Percentiles rank a stretch among this genome's conserved stretches.
Conservation (phyloP, 768 basidiomycete genomes). For the Cyathus striatus region DNA sequence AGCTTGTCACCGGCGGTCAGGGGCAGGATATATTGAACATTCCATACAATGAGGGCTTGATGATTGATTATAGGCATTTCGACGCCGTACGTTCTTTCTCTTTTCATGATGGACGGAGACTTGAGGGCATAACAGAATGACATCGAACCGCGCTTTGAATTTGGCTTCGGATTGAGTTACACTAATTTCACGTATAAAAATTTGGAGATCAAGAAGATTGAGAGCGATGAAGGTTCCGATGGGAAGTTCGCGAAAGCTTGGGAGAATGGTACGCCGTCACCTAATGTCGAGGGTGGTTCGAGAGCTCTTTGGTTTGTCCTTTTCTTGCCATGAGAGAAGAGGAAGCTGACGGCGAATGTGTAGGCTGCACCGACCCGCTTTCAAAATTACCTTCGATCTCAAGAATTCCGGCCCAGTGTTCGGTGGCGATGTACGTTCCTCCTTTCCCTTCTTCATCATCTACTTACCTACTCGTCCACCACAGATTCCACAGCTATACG, state of each 20-base stretch:
- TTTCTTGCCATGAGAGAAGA: background rate
- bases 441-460: background rate
- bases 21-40: conserved; percentile 39
- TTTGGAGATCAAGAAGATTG: conserved; percentile 42
- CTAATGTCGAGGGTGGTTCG: conserved; percentile 52
- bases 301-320: conserved; percentile 50
- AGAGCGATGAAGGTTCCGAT: conserved; percentile 29
- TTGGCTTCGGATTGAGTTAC: conserved; percentile 89
- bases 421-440: conserved; percentile 57
- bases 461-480: conserved; percentile 1
- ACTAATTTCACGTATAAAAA: conserved; percentile 71
- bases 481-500: conserved; percentile 71
- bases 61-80: conserved; percentile 72
- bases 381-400: conserved; percentile 58
- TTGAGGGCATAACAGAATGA: too few relatives aligned
- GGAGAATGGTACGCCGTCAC: conserved; percentile 54
- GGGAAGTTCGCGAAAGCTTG: conserved; percentile 40
- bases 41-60: conserved; percentile 55
- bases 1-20: conserved; percentile 32
- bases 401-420: conserved; percentile 55
- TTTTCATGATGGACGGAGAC: too few relatives aligned
- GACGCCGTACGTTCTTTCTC: conserved; percentile 47
- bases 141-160: conserved; percentile 79
- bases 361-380: conserved; percentile 65
- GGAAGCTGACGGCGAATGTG: background rate